Evolutionary conservation across 805 yeast genomes (phyloP).

Genomic region (Yarrowia yakushimensis): DNA sequence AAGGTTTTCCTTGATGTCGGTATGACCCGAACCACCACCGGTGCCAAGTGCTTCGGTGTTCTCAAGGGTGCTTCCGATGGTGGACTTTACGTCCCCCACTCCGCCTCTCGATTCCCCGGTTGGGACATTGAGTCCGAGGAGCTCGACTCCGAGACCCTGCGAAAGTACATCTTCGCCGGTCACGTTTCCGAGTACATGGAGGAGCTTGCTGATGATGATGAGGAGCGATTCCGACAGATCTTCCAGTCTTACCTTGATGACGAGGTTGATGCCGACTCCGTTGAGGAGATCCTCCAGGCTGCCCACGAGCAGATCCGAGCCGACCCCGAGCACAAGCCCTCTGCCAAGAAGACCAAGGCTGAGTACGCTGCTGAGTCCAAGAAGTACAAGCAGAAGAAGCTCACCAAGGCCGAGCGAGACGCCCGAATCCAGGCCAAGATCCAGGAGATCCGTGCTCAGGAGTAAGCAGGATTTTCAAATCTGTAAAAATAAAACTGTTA

Average conservation of each 20-base stretch:
- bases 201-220: constrained; percentile 99
- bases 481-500: constrained; percentile 8
- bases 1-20: constrained; percentile 99
- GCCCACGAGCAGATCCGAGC: constrained; percentile 97
- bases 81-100: constrained; percentile 99
- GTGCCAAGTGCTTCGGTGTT: constrained; percentile 99
- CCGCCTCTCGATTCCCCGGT: constrained; percentile 99
- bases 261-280: constrained; percentile 93
- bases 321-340: constrained; percentile 86
- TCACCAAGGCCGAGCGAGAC: constrained; percentile 86
- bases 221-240: constrained; percentile 95
- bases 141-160: constrained; percentile 92
- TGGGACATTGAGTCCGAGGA: constrained; percentile 99
- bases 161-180: constrained; percentile 99
- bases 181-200: constrained; percentile 99
- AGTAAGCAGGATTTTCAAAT: neutral
- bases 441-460: constrained; percentile 56
- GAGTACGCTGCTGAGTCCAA: constrained; percentile 96
- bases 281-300: constrained; percentile 91
- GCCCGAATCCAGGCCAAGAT: constrained; percentile 91
- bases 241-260: constrained; percentile 96
- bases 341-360: constrained; percentile 93
- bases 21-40: constrained; percentile 99
- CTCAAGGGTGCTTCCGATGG: constrained; percentile 99
- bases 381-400: constrained; percentile 84